Evolutionary conservation across 2,329 filamentous ascomycete species (phyloP).

Genomic region (Aspergillus sp.): DNA sequence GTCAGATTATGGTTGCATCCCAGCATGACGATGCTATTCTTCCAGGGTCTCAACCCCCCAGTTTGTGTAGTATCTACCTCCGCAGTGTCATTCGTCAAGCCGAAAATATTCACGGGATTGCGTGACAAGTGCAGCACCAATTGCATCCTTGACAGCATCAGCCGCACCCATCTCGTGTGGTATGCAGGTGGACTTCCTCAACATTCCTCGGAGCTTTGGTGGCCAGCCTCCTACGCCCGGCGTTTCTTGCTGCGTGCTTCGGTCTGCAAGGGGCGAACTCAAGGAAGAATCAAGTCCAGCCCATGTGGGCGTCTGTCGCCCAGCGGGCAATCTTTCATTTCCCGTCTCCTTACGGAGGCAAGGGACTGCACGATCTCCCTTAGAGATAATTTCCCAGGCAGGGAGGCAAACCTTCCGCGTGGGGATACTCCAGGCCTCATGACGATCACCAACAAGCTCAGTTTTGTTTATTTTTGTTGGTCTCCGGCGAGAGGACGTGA

Average conservation of each 20-base stretch:
- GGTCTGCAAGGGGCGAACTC: conserved; percentile 8
- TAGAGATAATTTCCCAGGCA: conserved; percentile 16
- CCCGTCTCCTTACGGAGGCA: conserved; percentile 3
- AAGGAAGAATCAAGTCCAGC: neutral
- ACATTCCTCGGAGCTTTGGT: conserved; percentile 10
- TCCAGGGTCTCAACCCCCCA: neutral
- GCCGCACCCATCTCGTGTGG: conserved; percentile 10
- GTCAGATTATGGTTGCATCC: conserved; percentile 8
- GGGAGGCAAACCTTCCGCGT: conserved; percentile 2
- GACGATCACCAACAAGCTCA: neutral
- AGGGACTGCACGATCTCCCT: conserved; percentile 10
- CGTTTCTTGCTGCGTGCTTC: conserved; percentile 6
- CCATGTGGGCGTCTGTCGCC: conserved; percentile 11
- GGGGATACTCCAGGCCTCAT: neutral
- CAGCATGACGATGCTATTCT: neutral
- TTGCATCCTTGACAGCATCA: neutral
- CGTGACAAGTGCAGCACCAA: neutral
- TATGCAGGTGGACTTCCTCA: conserved; percentile 12
- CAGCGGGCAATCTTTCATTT: neutral
- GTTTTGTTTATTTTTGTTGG: neutral
- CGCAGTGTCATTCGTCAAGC: neutral
- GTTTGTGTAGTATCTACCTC: neutral
- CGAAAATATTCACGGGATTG: neutral
- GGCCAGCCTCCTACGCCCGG: conserved; percentile 1
- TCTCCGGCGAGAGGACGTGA: neutral